Evolutionary conservation across 352 stramenopile genomes (phyloP).

Genomic region (Thraustochytrium sp.): DNA sequence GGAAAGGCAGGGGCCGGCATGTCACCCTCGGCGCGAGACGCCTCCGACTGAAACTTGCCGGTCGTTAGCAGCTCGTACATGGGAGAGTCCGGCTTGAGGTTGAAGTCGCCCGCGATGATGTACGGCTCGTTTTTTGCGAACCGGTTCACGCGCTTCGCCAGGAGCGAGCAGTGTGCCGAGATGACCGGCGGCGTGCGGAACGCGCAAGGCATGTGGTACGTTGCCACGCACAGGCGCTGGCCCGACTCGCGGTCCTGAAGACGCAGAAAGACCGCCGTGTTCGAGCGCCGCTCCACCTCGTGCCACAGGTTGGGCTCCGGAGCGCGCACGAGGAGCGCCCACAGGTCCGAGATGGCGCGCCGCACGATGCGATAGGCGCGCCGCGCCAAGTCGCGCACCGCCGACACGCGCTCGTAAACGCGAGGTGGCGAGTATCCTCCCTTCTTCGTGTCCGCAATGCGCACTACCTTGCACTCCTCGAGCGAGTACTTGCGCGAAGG

Average conservation of each 20-base stretch:
- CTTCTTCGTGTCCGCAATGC: constrained; percentile 52
- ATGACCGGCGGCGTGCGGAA: constrained; percentile 63
- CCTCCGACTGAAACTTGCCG: constrained; percentile 55
- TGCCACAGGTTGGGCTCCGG: constrained; percentile 56
- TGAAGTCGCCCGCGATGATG: constrained; percentile 73
- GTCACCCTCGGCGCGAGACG: not conserved
- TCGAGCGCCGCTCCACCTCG: constrained; percentile 58
- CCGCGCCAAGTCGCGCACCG: not conserved
- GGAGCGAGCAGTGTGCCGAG: constrained; percentile 64
- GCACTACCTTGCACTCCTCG: constrained; percentile 49
- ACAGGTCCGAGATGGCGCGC: not conserved
- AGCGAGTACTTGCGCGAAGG: constrained; percentile 56
- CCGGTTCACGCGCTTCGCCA: constrained; percentile 51
- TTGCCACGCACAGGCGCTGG: constrained; percentile 60
- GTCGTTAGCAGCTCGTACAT: constrained; percentile 67
- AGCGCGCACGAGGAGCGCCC: not conserved
- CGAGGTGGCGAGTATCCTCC: not conserved
- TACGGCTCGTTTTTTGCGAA: constrained; percentile 55
- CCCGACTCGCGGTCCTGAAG: constrained; percentile 48
- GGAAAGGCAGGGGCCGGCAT: constrained; percentile 14
- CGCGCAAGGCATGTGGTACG: constrained; percentile 79
- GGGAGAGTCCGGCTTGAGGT: constrained; percentile 64
- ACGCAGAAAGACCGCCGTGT: constrained; percentile 59
- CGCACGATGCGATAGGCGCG: not conserved
- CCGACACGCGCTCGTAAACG: not conserved